Conservation (phyloP, 2,329 filamentous ascomycete genomes). For the Arthrobotrys entomopaga region DNA sequence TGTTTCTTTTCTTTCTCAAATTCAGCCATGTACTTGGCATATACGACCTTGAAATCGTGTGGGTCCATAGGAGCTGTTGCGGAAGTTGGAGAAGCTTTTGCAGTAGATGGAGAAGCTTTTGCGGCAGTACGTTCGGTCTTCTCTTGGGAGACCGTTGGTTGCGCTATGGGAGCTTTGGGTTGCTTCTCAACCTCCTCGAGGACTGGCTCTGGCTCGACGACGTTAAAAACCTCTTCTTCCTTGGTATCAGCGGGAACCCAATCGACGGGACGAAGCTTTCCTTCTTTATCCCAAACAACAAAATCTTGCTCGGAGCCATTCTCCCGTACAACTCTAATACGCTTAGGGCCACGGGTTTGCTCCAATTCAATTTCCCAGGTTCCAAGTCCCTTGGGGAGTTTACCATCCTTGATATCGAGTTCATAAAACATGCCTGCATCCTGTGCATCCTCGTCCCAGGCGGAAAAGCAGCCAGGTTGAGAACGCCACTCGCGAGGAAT, state of each 20-base stretch:
- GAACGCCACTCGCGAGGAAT: slow-evolving; percentile 51
- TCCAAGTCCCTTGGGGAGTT: slow-evolving; percentile 45
- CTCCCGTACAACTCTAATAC: slow-evolving; percentile 27
- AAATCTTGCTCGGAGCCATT: slow-evolving; percentile 44
- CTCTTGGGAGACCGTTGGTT: not conserved
- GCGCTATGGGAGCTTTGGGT: not conserved
- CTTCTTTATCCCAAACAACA: slow-evolving; percentile 40
- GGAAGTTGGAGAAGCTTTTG: not conserved
- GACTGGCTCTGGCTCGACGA: not conserved
- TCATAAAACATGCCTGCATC: slow-evolving; percentile 47
- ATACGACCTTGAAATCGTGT: slow-evolving; percentile 13
- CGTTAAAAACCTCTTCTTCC: not conserved
- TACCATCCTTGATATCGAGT: slow-evolving; percentile 46
- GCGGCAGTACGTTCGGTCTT: not conserved
- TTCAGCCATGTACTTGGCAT: slow-evolving; percentile 4
- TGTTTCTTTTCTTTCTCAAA: slow-evolving; percentile 18
- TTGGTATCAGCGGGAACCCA: slow-evolving; percentile 27
- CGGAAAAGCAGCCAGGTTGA: slow-evolving; percentile 30
- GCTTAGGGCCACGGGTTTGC: slow-evolving; percentile 41
- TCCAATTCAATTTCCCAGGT: slow-evolving; percentile 49
- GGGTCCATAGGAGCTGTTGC: not conserved
- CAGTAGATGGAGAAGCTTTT: not conserved
- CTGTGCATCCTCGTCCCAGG: slow-evolving; percentile 49
- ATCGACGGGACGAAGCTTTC: slow-evolving; percentile 31
- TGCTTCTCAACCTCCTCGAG: not conserved